A percentile compares a stretch with the other conserved stretches of the same genome.
Evolutionary conservation across 2,329 filamentous ascomycete species (phyloP).

Genomic region (Hypoxylon rubiginosum): DNA sequence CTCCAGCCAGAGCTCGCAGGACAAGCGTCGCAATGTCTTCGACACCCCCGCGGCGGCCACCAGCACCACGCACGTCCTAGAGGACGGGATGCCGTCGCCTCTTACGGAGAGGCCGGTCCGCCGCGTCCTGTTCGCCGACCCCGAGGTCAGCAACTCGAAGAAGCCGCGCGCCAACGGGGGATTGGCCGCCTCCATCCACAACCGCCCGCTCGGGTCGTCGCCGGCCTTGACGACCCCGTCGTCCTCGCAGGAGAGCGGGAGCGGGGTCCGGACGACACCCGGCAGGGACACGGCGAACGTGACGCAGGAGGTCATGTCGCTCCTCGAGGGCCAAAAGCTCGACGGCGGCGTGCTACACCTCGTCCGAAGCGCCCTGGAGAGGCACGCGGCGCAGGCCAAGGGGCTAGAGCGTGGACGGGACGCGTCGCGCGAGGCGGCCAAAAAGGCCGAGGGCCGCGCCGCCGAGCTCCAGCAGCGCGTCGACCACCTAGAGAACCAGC

Average conservation of each 20-base stretch:
- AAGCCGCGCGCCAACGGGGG: conserved; percentile 39
- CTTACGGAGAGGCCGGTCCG: conserved; percentile 47
- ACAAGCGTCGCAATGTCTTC: conserved; percentile 32
- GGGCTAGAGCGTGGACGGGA: conserved; percentile 76
- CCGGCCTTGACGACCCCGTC: conserved; percentile 23
- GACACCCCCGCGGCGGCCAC: conserved; percentile 34
- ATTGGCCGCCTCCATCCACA: conserved; percentile 6
- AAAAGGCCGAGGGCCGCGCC: conserved; percentile 68
- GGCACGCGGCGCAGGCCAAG: conserved; percentile 68
- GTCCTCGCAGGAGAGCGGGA: conserved; percentile 26
- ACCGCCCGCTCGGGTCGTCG: conserved; percentile 44
- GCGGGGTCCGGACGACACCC: conserved; percentile 36
- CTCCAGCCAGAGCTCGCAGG: conserved; percentile 25
- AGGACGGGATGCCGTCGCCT: conserved; percentile 48
- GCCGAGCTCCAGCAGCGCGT: conserved; percentile 56
- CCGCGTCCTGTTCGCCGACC: conserved; percentile 47
- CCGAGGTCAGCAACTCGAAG: conserved; percentile 35
- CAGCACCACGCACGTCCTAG: conserved; percentile 25
- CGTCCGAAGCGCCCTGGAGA: conserved; percentile 63
- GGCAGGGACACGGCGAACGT: conserved; percentile 49
- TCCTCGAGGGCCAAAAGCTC: conserved; percentile 62
- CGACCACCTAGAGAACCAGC: conserved; percentile 56
- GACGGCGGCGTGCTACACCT: conserved; percentile 53
- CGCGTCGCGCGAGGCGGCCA: conserved; percentile 71
- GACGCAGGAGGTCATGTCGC: conserved; percentile 62